Evolutionary conservation across 2,329 filamentous ascomycete genomes (phyloP), one percentile per base, ranked within the genome.

Genomic region (Xylariaceae sp.): DNA sequence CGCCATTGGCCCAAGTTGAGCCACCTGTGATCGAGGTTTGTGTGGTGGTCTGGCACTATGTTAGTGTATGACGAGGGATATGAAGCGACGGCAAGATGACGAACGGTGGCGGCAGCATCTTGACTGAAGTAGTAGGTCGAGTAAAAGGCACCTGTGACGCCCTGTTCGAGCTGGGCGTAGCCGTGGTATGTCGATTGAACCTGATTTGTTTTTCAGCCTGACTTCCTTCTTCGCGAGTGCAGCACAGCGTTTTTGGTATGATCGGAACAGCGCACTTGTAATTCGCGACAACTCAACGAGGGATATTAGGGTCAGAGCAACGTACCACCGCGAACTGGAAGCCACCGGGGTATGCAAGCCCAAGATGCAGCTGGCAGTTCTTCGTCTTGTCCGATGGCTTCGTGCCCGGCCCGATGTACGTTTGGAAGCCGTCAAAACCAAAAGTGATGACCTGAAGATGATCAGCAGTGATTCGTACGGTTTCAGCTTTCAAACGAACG

Each of bases 71-170:
- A 29, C 9, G 28, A n/a, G 28, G n/a, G 28, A n/a, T 32, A n/a
- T 6, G 30, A 13, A 8, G 30, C 6, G 15, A 17, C 30, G 30
- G 11, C 9, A 18, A 1, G 34, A 17, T 16, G 40, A 50, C 55
- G 50, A 43, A 60, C 59, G 18, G 67, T 71, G 24, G 66, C 65
- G 11, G 51, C 49, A 19, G 68, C 66, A 39, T 69, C 68, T 56
- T 72, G 67, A 31, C 62, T 66, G 61, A 72, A 72, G 60, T 67
- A 72, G 59, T 71, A 72, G 33, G 68, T 71, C 53, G 65, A 69
- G 52, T 64, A 66, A 56, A 71, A 71, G 38, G 60, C 65, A 19
- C 68, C 68, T 6, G 65, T 69, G 38, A 71, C 63, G 30, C 67
- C 67, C 38, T 51, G 39, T 38, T 72, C 68, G n/a, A 72, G 64